Evolutionary conservation across 148 eudicot genomes (phyloP), one percentile per base, ranked within the genome.

Genomic region (Euryodendron excelsum): DNA sequence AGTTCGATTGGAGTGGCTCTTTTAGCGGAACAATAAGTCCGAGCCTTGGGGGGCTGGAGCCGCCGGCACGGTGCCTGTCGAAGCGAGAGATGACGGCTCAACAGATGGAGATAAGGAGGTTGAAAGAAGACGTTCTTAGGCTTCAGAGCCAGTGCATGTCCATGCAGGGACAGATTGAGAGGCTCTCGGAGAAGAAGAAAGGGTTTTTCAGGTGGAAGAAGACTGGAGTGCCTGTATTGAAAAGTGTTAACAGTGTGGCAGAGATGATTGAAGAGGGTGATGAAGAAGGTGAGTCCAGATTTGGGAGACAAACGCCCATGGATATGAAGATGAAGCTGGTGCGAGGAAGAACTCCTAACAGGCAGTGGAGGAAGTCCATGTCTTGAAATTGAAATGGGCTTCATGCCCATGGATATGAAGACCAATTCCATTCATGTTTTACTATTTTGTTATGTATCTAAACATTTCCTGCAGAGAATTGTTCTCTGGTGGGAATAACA

Each of bases 171-270:
- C 91, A 94, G 74, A 80, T 94, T 1, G 97, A 90, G 14, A 90
- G 78, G 76, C 25, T 90, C 37, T 52, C 37, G 79, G 90, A 87
- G 67, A 91, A 88, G 72, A 91, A 89, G 80, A 85, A 70, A 61
- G 85, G 92, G 7, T 81, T 85, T 77, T 92, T 90, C 67, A 81
- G 81, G 79, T 94, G 97, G 97, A 91, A 78, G 73, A 91, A 82
- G 77, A n/a, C 85, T 2, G 84, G 87, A 28, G 68, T 84, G n/a
- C 63, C 91, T 3, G 77, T 78, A 17, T 60, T 85, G 6, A 80
- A 67, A 55, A 72, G 69, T 52, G 73, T 31, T 0, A 76, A 53
- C 20, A 82, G 77, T 17, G 81, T 73, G 15, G 73, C 27, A 18
- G 76, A 65, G 25, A 85, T 55, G 73, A 78, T 72, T 12, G 83